Base-by-base conservation (phyloP, 2,329 filamentous ascomycete species). In the Fusarium annulatum region DNA sequence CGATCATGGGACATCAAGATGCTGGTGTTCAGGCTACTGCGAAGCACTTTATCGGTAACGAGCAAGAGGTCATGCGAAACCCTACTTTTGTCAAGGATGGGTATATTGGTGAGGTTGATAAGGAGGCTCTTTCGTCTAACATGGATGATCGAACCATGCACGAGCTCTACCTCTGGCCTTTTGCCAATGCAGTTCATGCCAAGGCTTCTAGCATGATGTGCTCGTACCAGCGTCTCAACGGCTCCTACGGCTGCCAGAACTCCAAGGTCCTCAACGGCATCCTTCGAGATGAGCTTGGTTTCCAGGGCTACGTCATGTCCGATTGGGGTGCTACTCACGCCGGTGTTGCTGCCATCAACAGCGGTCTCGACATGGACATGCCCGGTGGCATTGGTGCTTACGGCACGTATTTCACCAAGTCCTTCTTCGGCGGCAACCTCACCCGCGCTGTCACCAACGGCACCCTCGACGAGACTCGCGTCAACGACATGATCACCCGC, bases 161-260 rank as follows among this genome's bases (percentile, higher is more conserved):
- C 76, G 90, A 91, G 74, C 73, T 81, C 3, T 81, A 82, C 73
- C 80, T 81, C 41, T 81, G 80, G 80, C 80, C 80, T 10, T 81
- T 81, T 42, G 80, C 80, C 68, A 78, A 81, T 36, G 80, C 80
- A 19, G 77, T 78, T 53, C 76, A 76, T 49, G 80, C 81, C 16
- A 76, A 79, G 43, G 79, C 78, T n/a, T 73, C 81, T 7, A 78
- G 76, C 33, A 71, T 90, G 70, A 92, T 92, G 90, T 90, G 90
- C 81, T 89, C 90, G 0, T 94, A 94, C 85, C 90, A 94, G 78
- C 92, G 93, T 77, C 81, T 95, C 81, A 97, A 97, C 84, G 94
- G 94, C 81, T 94, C 90, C 16, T 94, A 94, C 76, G 88, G 83
- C n/a, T 96, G 94, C 82, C 92, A 96, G 78, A 96, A 96, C 84